Evolutionary conservation across 2,329 filamentous ascomycete species (phyloP).

Genomic region (Orbilia oligospora): DNA sequence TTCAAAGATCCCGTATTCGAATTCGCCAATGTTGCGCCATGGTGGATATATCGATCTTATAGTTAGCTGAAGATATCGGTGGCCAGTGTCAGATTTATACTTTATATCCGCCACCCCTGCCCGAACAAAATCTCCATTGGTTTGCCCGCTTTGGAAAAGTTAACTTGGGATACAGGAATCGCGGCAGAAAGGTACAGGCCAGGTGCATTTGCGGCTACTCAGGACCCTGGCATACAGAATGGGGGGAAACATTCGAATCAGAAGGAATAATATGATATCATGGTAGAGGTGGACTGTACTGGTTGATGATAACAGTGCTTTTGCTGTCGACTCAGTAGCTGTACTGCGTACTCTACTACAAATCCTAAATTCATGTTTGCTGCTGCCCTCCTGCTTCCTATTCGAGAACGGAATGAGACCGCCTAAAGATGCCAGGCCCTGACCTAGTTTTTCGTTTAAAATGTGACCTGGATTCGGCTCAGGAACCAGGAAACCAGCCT

Average conservation of each 20-base stretch:
- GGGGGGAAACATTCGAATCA: neutral
- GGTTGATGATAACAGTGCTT: neutral
- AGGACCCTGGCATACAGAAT: neutral
- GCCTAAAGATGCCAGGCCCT: neutral
- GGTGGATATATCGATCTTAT: neutral
- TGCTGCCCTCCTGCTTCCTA: neutral
- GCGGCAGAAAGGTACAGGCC: neutral
- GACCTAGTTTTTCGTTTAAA: neutral
- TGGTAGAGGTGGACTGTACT: neutral
- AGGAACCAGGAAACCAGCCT: slow-evolving; percentile 6
- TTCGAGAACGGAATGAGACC: slow-evolving; percentile 12
- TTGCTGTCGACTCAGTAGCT: no score
- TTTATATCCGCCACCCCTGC: neutral
- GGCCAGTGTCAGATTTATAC: neutral
- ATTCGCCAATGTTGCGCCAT: slow-evolving; percentile 5
- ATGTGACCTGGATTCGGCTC: slow-evolving; percentile 7
- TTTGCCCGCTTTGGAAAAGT: neutral
- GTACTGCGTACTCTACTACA: no score
- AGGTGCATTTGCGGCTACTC: neutral
- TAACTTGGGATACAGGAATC: neutral
- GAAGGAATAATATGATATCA: neutral
- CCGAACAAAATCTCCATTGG: neutral
- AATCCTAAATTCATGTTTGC: slow-evolving; percentile 6
- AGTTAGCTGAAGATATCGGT: neutral
- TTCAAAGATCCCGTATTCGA: neutral